Conservation (phyloP, 2,329 filamentous ascomycete genomes). For the Aspergillus udagawae region DNA sequence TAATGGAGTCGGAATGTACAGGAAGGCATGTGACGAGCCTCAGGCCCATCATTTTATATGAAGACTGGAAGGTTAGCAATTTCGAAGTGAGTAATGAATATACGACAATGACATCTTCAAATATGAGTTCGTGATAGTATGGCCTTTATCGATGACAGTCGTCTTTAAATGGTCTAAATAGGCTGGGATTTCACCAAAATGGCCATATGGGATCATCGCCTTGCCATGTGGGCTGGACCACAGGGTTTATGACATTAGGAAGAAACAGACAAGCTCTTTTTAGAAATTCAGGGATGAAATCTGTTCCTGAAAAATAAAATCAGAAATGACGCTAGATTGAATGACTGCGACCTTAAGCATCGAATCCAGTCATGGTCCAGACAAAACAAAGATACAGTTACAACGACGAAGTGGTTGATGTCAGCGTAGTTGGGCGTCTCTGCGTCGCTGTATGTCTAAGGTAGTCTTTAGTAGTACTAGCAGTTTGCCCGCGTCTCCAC, state of each 20-base stretch:
- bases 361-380: not conserved
- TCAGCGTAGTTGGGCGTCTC: conserved; percentile 6
- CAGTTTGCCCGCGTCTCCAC: conserved; percentile 7
- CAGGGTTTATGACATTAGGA: not conserved
- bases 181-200: not conserved
- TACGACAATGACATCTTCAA: not conserved
- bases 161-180: not conserved
- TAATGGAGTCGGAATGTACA: conserved; percentile 9
- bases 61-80: not conserved
- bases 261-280: not conserved
- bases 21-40: conserved; percentile 15
- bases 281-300: not conserved
- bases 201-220: not conserved
- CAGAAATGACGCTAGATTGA: not conserved
- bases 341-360: not conserved
- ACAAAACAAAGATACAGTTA: not conserved
- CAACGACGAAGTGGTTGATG: conserved; percentile 14
- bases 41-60: not conserved
- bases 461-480: not conserved
- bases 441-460: not conserved
- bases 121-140: not conserved
- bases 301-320: not conserved
- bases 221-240: not conserved
- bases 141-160: not conserved
- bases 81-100: not conserved